Evolutionary conservation across 1,139 yeast genomes (phyloP).

Genomic region (Barnettozyma hawaiiensis): DNA sequence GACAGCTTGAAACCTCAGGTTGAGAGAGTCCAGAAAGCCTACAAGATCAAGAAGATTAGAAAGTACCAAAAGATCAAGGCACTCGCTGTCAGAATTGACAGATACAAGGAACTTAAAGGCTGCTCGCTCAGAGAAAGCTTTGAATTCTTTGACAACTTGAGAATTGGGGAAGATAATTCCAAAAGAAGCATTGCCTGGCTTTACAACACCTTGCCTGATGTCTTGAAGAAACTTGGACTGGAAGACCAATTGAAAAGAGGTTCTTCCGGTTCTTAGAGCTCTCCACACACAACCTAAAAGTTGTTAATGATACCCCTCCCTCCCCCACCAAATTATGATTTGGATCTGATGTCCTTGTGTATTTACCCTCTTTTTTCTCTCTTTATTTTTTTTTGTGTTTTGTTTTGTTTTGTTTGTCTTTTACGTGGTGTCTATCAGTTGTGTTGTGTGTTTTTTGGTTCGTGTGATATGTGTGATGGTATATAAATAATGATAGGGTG

Average conservation of each 20-base stretch:
- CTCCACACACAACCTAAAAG: not conserved
- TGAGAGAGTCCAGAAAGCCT: constrained; percentile 26
- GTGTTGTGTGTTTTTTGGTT: no score
- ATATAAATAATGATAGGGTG: not conserved
- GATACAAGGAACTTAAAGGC: constrained; percentile 23
- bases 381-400: not conserved
- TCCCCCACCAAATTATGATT: no score
- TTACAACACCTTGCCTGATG: constrained; percentile 25
- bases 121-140: constrained; percentile 23
- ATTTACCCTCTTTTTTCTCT: not conserved
- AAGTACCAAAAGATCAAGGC: constrained; percentile 28
- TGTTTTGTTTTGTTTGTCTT: not conserved
- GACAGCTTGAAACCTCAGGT: constrained; percentile 27
- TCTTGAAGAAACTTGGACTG: constrained; percentile 23
- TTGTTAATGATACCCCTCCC: not conserved
- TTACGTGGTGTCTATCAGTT: no score
- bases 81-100: constrained; percentile 26
- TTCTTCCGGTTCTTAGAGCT: constrained; percentile 6
- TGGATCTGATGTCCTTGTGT: not conserved
- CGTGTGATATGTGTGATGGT: not conserved
- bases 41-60: constrained; percentile 26
- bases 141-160: constrained; percentile 24
- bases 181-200: constrained; percentile 27
- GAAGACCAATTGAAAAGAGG: constrained; percentile 25
- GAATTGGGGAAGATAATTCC: constrained; percentile 24